Percentiles rank a stretch among this genome's conserved stretches.
Evolutionary conservation across 352 stramenopile species (phyloP).

Genomic region (Thalassiosira exigua): DNA sequence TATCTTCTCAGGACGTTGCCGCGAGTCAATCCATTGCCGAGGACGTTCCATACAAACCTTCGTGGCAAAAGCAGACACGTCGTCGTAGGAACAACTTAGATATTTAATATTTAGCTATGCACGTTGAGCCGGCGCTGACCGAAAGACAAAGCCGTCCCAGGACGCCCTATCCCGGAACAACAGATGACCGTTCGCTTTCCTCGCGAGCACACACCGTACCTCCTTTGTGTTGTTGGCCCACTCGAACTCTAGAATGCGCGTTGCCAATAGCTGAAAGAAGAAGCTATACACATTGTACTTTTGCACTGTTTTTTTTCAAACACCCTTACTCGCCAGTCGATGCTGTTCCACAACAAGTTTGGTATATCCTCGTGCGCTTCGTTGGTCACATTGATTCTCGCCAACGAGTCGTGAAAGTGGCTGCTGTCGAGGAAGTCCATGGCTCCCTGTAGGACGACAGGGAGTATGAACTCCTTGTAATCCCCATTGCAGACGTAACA

Average conservation of each 20-base stretch:
- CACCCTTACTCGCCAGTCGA: not conserved
- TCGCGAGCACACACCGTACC: too few species aligned
- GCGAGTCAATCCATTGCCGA: too few species aligned
- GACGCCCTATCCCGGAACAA: not conserved
- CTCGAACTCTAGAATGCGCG: not conserved
- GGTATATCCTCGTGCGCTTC: conserved; percentile 9
- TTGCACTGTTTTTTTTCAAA: conserved; percentile 8
- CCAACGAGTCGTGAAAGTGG: not conserved
- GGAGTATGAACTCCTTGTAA: not conserved
- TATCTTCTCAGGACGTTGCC: too few species aligned
- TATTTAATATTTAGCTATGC: too few species aligned
- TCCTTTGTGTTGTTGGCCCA: too few species aligned
- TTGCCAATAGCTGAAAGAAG: conserved; percentile 11
- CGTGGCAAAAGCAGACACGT: too few species aligned
- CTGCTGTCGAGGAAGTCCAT: not conserved
- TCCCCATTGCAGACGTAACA: conserved; percentile 12
- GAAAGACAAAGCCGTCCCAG: not conserved
- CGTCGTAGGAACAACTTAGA: not conserved
- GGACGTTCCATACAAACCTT: too few species aligned
- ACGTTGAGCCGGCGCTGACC: too few species aligned
- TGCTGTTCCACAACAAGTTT: conserved; percentile 4
- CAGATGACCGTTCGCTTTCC: too few species aligned
- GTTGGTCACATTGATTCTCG: not conserved
- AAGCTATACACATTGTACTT: not conserved
- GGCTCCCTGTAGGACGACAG: not conserved